These are phyloP conservation scores for Lactifluus subvellereus DNA, from an alignment of 768 basidiomycete genomes.

Conservation along the genomic window DNA sequence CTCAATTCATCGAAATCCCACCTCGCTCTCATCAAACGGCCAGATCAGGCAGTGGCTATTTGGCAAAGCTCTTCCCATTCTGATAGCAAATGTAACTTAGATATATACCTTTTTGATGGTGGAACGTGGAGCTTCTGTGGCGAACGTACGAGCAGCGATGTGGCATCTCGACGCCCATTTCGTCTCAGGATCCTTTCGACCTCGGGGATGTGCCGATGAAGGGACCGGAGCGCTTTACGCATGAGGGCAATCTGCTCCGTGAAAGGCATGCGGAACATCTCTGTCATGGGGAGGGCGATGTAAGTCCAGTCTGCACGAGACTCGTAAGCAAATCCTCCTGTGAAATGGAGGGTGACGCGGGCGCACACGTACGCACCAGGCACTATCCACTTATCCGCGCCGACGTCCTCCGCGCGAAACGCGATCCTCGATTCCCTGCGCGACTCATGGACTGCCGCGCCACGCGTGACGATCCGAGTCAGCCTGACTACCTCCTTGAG, in stretches of 20 bases:
- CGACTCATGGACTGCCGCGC: conserved; percentile 8
- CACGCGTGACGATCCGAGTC: conserved; percentile 18
- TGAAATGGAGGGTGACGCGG: no score
- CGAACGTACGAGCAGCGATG: neutral
- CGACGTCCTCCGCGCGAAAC: conserved; percentile 10
- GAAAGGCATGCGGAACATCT: conserved; percentile 6
- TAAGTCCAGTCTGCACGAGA: conserved; percentile 14
- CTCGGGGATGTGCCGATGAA: neutral
- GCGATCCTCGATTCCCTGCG: neutral
- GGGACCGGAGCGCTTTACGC: conserved; percentile 5
- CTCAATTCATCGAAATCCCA: no score
- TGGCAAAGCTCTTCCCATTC: neutral
- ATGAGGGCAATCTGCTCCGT: conserved; percentile 3
- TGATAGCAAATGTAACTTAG: neutral
- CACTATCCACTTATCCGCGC: conserved; percentile 16
- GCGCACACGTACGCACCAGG: conserved; percentile 5
- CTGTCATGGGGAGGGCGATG: conserved; percentile 6
- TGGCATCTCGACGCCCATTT: no score
- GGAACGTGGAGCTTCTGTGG: no score
- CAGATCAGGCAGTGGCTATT: no score
- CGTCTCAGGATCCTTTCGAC: neutral
- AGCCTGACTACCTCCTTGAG: conserved; percentile 7
- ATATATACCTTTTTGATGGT: neutral
- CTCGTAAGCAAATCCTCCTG: no score
- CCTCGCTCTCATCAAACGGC: no score